These are phyloP conservation scores for Epichloe scottii DNA, from an alignment of 2,329 filamentous ascomycete genomes.

Conservation along the genomic window DNA sequence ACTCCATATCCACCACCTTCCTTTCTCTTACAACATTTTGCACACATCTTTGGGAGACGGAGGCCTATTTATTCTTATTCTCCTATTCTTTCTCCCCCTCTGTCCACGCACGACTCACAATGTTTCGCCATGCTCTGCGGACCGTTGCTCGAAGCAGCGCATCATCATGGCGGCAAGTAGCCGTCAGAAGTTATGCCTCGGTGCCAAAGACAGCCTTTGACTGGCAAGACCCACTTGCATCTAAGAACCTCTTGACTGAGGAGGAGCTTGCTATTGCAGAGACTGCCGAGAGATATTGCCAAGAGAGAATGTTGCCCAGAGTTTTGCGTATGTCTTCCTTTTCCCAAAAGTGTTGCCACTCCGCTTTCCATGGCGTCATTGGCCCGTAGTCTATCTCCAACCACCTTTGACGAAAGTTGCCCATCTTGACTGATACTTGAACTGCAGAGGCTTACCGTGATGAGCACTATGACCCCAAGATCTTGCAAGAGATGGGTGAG, in stretches of 20 bases:
- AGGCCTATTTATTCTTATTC: neutral
- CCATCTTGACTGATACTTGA: neutral
- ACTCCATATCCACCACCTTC: slow-evolving; percentile 2
- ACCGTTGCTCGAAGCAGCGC: slow-evolving; percentile 13
- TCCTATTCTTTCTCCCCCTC: neutral
- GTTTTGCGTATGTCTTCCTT: slow-evolving; percentile 56
- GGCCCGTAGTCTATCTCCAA: neutral
- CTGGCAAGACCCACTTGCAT: slow-evolving; percentile 80
- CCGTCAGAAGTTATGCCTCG: slow-evolving; percentile 24
- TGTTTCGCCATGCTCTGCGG: slow-evolving; percentile 21
- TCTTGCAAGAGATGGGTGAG: slow-evolving; percentile 85
- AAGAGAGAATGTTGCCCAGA: slow-evolving; percentile 74
- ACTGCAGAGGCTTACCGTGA: slow-evolving; percentile 64
- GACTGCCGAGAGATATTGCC: slow-evolving; percentile 86
- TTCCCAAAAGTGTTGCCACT: neutral
- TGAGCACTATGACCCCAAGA: slow-evolving; percentile 75
- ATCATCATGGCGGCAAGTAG: slow-evolving; percentile 14
- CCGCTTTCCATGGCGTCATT: neutral
- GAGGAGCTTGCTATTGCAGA: slow-evolving; percentile 85
- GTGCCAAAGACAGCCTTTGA: slow-evolving; percentile 45
- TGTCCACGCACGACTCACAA: slow-evolving; percentile 4
- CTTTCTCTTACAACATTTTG: neutral
- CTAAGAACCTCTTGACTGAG: slow-evolving; percentile 67
- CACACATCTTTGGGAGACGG: neutral
- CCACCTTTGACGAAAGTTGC: slow-evolving; percentile 1